Conservation (phyloP, 306 rosid species). For the Crataegus laevigata region DNA sequence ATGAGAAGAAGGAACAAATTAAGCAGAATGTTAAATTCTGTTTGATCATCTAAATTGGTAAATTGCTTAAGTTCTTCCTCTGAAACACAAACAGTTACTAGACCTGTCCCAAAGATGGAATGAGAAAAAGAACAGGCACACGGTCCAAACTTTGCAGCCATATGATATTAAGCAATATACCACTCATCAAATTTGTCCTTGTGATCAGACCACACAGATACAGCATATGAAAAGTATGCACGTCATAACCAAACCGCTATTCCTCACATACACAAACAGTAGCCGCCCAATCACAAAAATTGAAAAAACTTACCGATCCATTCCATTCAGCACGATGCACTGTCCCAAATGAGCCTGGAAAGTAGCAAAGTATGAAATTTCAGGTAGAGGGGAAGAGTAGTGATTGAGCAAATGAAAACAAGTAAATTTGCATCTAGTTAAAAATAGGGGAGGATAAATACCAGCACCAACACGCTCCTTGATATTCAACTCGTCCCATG, state of each 20-base stretch:
- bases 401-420: neutral
- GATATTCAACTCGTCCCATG: conserved; percentile 84
- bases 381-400: neutral
- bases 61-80: neutral
- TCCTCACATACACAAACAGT: neutral
- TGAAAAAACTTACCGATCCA: conserved; percentile 69
- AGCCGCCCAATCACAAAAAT: neutral
- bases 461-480: conserved; percentile 98
- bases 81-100: neutral
- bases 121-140: neutral
- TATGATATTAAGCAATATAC: neutral
- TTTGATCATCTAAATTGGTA: neutral
- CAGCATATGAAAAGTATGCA: neutral
- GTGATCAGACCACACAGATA: neutral
- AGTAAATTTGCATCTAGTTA: neutral
- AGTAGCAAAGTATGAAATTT: conserved; percentile 2
- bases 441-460: conserved; percentile 22
- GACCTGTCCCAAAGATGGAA: neutral
- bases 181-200: neutral
- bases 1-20: neutral
- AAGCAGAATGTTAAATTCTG: neutral
- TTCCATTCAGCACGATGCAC: conserved; percentile 99
- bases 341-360: conserved; percentile 90
- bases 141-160: neutral
- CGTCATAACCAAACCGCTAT: neutral